Percentiles rank a stretch among this genome's conserved stretches.
Conservation (phyloP, 352 stramenopile species). For the Phytopythium chamaehyphon region DNA sequence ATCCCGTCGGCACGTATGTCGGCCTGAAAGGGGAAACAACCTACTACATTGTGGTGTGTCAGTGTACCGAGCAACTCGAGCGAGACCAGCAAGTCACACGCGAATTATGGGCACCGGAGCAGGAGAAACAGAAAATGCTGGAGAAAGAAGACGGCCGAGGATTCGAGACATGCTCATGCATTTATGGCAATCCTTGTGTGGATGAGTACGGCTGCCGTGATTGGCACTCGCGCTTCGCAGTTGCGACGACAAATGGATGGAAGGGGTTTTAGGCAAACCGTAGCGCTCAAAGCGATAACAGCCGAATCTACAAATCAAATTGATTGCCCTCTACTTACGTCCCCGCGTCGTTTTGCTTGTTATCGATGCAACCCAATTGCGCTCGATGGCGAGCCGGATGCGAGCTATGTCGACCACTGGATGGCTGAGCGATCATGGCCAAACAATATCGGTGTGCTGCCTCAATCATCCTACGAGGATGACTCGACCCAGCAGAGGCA, state of each 20-base stretch:
- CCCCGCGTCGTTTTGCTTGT: no score
- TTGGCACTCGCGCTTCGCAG: conserved; percentile 78
- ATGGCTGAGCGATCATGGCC: no score
- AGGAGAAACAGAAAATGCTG: conserved; percentile 31
- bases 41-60: conserved; percentile 84
- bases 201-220: conserved; percentile 89
- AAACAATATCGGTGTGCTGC: no score
- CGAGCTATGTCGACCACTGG: no score
- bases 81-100: conserved; percentile 63
- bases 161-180: conserved; percentile 85
- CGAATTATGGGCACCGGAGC: conserved; percentile 33
- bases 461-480: no score
- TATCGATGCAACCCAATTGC: no score
- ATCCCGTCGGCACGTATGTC: conserved; percentile 67
- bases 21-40: conserved; percentile 55
- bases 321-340: no score
- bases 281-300: no score
- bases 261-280: conserved; percentile 67
- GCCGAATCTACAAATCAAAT: no score
- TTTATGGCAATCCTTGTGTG: conserved; percentile 88
- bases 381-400: no score
- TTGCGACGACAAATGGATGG: conserved; percentile 87
- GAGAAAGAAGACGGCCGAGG: conserved; percentile 54
- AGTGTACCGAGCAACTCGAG: conserved; percentile 65
- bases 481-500: no score